These are phyloP conservation scores for Hypocrella siamensis DNA, from an alignment of 2,329 filamentous ascomycete species.

Conservation along the genomic window DNA sequence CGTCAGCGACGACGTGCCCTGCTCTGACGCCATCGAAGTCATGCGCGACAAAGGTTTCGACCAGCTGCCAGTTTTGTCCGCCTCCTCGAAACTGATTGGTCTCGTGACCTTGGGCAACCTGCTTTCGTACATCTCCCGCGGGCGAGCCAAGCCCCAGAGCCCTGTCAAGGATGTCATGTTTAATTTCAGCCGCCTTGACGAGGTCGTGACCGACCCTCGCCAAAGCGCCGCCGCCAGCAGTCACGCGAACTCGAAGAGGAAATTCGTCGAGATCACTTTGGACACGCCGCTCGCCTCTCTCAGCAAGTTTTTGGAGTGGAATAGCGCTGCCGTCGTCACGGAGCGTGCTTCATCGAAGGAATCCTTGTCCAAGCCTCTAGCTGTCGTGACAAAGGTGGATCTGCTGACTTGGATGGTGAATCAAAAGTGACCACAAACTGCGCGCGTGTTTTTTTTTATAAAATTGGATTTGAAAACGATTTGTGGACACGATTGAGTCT, in stretches of 20 bases:
- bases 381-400: slow-evolving; percentile 93
- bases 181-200: slow-evolving; percentile 73
- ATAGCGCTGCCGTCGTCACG: slow-evolving; percentile 87
- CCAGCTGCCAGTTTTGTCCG: slow-evolving; percentile 77
- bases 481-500: no score
- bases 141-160: slow-evolving; percentile 58
- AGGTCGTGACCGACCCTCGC: slow-evolving; percentile 79
- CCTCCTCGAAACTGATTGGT: slow-evolving; percentile 62
- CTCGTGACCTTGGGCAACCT: slow-evolving; percentile 92
- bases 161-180: slow-evolving; percentile 90
- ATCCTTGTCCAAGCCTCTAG: slow-evolving; percentile 59
- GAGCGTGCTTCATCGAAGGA: slow-evolving; percentile 45
- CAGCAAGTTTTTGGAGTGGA: slow-evolving; percentile 95
- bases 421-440: slow-evolving; percentile 20
- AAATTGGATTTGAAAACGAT: no score
- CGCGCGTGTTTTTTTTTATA: no score
- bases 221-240: slow-evolving; percentile 32
- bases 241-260: slow-evolving; percentile 33
- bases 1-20: slow-evolving; percentile 52
- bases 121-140: slow-evolving; percentile 74
- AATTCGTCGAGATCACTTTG: slow-evolving; percentile 87
- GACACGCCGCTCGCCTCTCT: slow-evolving; percentile 73
- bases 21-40: slow-evolving; percentile 82
- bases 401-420: slow-evolving; percentile 83
- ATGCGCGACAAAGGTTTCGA: slow-evolving; percentile 99